A percentile compares a stretch with the other conserved stretches of the same genome.
These are phyloP conservation scores for Calocybe gambosa DNA, from an alignment of 1,284 basidiomycete species.

Conservation along the genomic window DNA sequence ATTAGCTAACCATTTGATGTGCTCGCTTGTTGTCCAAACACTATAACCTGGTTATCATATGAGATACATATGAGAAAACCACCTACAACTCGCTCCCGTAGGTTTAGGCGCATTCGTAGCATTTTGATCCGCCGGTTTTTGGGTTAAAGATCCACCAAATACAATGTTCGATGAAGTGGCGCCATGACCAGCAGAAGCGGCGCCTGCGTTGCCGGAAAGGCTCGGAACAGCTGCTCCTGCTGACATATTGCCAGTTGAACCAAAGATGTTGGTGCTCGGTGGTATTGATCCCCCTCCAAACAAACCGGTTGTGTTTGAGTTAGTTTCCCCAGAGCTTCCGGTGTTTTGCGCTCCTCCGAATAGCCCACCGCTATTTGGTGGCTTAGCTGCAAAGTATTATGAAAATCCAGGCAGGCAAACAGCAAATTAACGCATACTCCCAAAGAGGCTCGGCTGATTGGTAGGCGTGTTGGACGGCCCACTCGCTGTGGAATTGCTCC, in stretches of 20 bases:
- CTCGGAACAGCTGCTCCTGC: conserved; percentile 8
- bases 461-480: conserved; percentile 10
- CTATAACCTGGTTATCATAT: conserved; percentile 14
- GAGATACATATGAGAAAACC: conserved; percentile 5
- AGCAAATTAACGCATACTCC: conserved; percentile 8
- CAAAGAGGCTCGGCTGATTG: conserved; percentile 14
- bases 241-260: conserved; percentile 13
- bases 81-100: conserved; percentile 24
- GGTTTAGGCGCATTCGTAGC: conserved; percentile 24
- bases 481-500: conserved; percentile 12
- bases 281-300: conserved; percentile 18
- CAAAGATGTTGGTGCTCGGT: conserved; percentile 14
- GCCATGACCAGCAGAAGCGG: conserved; percentile 14
- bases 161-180: conserved; percentile 18
- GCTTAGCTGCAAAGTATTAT: conserved; percentile 12
- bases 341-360: conserved; percentile 16
- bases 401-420: not conserved
- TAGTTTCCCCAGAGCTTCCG: conserved; percentile 10
- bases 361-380: conserved; percentile 14
- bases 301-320: conserved; percentile 17
- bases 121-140: conserved; percentile 27
- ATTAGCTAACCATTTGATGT: conserved; percentile 8
- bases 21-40: conserved; percentile 25
- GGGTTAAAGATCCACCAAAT: conserved; percentile 25
- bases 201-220: conserved; percentile 14